These are phyloP conservation scores for Crassisporium funariophilum DNA, from an alignment of 768 basidiomycete species.

Conservation along the genomic window DNA sequence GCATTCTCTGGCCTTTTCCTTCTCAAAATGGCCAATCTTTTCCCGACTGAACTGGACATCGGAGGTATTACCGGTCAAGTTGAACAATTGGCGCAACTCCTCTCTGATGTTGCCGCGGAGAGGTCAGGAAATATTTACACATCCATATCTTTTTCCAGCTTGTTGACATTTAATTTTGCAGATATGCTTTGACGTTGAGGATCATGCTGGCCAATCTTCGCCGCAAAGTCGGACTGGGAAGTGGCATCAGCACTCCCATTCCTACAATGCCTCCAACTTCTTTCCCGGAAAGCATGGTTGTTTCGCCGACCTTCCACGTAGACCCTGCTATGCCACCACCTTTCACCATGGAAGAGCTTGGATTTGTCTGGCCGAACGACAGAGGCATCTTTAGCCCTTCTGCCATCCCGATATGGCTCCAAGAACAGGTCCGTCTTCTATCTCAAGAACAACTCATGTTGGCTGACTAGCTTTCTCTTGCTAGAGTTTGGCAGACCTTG, in stretches of 20 bases:
- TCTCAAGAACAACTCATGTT: constrained; percentile 1
- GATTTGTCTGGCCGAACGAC: constrained; percentile 70
- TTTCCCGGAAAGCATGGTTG: constrained; percentile 59
- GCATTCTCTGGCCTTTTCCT: constrained; percentile 91
- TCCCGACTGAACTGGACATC: constrained; percentile 83
- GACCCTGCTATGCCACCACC: constrained; percentile 58
- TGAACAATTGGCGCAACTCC: constrained; percentile 85
- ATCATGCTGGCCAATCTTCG: constrained; percentile 93
- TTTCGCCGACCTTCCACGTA: constrained; percentile 59
- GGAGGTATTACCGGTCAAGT: constrained; percentile 79
- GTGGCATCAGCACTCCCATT: constrained; percentile 47
- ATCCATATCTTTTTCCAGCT: background rate
- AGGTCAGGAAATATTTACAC: constrained; percentile 45
- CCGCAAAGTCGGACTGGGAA: constrained; percentile 76
- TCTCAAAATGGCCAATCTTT: constrained; percentile 92
- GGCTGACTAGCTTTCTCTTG: constrained; percentile 7
- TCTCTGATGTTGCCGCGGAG: constrained; percentile 93
- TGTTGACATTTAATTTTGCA: constrained; percentile 28
- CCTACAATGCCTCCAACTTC: constrained; percentile 55
- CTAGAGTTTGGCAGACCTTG: constrained; percentile 86
- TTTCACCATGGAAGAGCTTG: constrained; percentile 85
- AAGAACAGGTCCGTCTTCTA: constrained; percentile 70
- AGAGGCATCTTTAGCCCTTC: constrained; percentile 73
- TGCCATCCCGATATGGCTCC: constrained; percentile 88
- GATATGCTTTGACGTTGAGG: constrained; percentile 87